A percentile compares a stretch with the other conserved stretches of the same genome.
Evolutionary conservation across 306 rosid species (phyloP).

Genomic region (Trifolium dubium): DNA sequence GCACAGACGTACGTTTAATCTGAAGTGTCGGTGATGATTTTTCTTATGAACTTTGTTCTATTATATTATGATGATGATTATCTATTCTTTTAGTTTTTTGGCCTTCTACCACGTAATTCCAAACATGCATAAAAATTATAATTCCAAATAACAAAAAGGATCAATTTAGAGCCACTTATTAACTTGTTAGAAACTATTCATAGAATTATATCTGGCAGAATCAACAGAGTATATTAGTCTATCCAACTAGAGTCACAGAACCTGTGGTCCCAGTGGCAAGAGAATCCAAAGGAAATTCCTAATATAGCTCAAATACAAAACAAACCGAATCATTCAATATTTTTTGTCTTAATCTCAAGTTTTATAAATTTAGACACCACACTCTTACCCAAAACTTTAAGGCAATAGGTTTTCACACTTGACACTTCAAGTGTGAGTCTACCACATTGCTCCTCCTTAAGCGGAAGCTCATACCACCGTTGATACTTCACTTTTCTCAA

Average conservation of each 20-base stretch:
- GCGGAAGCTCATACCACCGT: too few species aligned
- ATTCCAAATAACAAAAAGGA: not conserved
- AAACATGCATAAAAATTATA: not conserved
- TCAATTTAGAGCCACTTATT: slow-evolving; percentile 15
- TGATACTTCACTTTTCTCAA: too few species aligned
- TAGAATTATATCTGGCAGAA: not conserved
- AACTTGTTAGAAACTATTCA: not conserved
- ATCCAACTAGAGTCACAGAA: slow-evolving; percentile 31
- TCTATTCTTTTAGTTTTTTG: too few species aligned
- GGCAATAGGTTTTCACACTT: too few species aligned
- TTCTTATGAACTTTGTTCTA: not conserved
- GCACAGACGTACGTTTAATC: too few species aligned
- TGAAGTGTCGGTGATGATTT: not conserved
- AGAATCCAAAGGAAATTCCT: slow-evolving; percentile 8
- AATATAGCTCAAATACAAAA: not conserved
- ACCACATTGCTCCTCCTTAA: too few species aligned
- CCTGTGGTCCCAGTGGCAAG: not conserved
- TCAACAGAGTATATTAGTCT: not conserved
- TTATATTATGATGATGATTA: not conserved
- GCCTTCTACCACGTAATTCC: not conserved
- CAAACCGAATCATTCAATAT: not conserved
- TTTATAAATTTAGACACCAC: too few species aligned
- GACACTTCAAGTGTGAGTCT: too few species aligned
- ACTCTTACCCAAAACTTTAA: too few species aligned
- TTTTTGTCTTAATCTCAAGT: too few species aligned